Base-by-base conservation (phyloP, 106 monocot genomes). In the Allium sativum region DNA sequence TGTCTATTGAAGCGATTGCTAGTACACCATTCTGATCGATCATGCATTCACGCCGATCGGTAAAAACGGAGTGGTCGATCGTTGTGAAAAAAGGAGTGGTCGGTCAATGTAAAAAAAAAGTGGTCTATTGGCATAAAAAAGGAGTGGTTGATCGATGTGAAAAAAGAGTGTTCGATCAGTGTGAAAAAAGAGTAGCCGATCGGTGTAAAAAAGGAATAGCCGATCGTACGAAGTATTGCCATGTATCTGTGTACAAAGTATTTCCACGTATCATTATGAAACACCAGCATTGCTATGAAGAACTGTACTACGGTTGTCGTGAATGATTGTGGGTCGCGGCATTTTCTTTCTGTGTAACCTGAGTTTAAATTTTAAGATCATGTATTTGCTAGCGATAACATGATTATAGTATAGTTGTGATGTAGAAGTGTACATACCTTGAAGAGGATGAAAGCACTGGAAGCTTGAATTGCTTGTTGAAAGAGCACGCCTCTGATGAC, bases 231-330 rank as follows among this genome's bases (percentile, higher is more conserved):
- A n/a, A n/a, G n/a, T n/a, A n/a, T n/a, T n/a, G n/a, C n/a, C 71
- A 74, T 70, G 71, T 51, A 68, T 21, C 74, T 53, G 58, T 80
- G 80, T 9, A 68, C 22, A 40, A 75, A 71, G 67, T 75, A 80
- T 41, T 80, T 71, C 80, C 80, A 80, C 6, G 75, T 71, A 43
- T 80, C 80, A n/a, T n/a, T n/a, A n/a, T n/a, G n/a, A n/a, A n/a
- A n/a, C n/a, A n/a, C n/a, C n/a, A n/a, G n/a, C n/a, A 75, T 75
- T 6, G 71, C 74, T 0, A 72, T 18, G 19, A 62, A 7, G 43
- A 80, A 52, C n/a, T 80, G 79, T 21, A 21, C 3, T 10, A 45
- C 62, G 12, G 13, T 21, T 42, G 47, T 21, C 13, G 62, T 15
- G 1, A 46, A 11, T 11, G 62, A 15, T 21, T 62, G 10, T 7